Conservation (phyloP, 108 stramenopile species). For the Nitzschia sp. region DNA sequence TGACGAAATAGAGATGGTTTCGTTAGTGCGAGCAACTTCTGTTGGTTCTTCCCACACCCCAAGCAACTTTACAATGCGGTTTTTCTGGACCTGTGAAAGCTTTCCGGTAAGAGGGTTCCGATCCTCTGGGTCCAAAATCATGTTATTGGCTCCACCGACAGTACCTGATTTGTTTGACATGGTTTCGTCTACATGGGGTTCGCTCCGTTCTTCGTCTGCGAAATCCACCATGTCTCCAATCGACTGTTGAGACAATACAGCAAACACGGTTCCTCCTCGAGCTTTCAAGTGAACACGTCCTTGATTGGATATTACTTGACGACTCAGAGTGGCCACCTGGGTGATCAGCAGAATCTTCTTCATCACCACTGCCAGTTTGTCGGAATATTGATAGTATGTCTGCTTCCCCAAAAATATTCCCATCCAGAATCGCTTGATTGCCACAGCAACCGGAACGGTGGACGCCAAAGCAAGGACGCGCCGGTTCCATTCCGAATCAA, state of each 20-base stretch:
- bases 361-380: slow-evolving; percentile 55
- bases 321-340: slow-evolving; percentile 6
- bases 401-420: slow-evolving; percentile 59
- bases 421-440: slow-evolving; percentile 63
- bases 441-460: slow-evolving; percentile 39
- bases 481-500: slow-evolving; percentile 6
- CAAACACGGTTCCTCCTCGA: too few species aligned
- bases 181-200: too few species aligned
- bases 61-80: slow-evolving; percentile 17
- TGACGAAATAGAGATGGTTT: slow-evolving; percentile 40
- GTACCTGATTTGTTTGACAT: not conserved
- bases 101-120: slow-evolving; percentile 13
- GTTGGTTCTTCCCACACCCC: slow-evolving; percentile 44
- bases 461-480: slow-evolving; percentile 42
- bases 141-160: not conserved
- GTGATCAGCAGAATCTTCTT: slow-evolving; percentile 59
- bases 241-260: too few species aligned
- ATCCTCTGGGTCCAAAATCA: slow-evolving; percentile 4
- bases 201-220: too few species aligned
- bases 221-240: too few species aligned
- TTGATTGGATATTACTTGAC: too few species aligned
- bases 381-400: slow-evolving; percentile 49
- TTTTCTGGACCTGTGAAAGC: slow-evolving; percentile 3
- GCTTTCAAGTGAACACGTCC: too few species aligned
- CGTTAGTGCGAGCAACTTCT: not conserved